phyloP scores from a whole-genome alignment of 306 rosid genomes.

The Dryas drummondii region DNA sequence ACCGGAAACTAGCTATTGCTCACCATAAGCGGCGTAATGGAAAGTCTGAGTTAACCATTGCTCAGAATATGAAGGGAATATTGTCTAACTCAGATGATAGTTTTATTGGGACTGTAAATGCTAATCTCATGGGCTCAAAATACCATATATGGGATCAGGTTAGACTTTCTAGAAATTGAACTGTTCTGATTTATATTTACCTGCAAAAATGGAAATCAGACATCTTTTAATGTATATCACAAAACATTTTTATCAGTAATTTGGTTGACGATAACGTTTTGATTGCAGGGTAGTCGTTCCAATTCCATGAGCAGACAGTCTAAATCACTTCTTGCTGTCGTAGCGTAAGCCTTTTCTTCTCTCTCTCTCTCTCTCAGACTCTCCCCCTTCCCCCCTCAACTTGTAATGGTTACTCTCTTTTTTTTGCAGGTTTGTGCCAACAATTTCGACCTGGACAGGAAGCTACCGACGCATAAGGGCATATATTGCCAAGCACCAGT shows the following conservation, averaged over 20 bases:
- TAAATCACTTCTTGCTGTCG: conserved; percentile 67
- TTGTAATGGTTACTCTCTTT: conserved; percentile 5
- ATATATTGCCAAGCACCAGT: conserved; percentile 76
- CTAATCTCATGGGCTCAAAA: conserved; percentile 86
- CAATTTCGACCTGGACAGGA: conserved; percentile 76
- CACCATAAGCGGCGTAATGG: conserved; percentile 61
- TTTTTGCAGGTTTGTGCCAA: conserved; percentile 61
- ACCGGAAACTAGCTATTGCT: conserved; percentile 84
- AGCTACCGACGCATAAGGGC: conserved; percentile 77
- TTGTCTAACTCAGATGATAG: conserved; percentile 53
- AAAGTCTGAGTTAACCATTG: conserved; percentile 56
- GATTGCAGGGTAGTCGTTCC: conserved; percentile 42
- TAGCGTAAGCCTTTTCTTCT: conserved; percentile 42
- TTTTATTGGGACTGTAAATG: conserved; percentile 65
- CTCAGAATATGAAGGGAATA: conserved; percentile 65
- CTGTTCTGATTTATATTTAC: background rate
- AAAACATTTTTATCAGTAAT: background rate
- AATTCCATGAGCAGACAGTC: conserved; percentile 38
- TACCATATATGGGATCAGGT: conserved; percentile 88
- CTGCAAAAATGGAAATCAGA: background rate
- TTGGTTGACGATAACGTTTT: background rate
- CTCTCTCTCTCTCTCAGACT: background rate
- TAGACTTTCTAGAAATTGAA: conserved; percentile 9
- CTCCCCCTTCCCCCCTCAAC: background rate
- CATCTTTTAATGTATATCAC: background rate